Conservation (phyloP, 2,329 filamentous ascomycete genomes). For the Pseudonectria buxi region DNA sequence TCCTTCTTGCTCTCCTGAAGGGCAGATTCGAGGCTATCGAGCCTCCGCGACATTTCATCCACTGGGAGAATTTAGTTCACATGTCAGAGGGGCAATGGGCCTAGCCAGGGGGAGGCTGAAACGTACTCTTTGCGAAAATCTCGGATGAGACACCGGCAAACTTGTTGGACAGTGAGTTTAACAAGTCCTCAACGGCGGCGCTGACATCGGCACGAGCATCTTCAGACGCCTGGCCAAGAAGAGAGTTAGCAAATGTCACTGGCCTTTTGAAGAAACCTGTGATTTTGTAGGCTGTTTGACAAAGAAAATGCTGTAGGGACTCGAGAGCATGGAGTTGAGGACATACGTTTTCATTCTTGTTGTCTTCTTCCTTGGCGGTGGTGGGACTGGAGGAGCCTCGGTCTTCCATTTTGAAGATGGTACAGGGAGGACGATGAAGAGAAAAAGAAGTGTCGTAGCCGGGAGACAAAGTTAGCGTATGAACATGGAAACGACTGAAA, state of each 20-base stretch:
- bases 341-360: conserved; percentile 31
- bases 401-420: conserved; percentile 25
- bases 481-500: no score
- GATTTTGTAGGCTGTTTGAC: no score
- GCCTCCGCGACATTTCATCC: conserved; percentile 84
- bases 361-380: conserved; percentile 21
- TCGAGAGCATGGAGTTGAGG: neutral
- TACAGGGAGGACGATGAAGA: neutral
- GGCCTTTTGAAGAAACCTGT: no score
- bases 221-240: conserved; percentile 30
- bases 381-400: conserved; percentile 30
- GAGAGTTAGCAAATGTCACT: conserved; percentile 7
- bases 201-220: conserved; percentile 59
- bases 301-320: no score
- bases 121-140: conserved; percentile 80
- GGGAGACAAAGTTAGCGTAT: no score
- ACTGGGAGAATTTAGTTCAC: conserved; percentile 44
- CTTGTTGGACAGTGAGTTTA: conserved; percentile 78
- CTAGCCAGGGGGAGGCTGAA: neutral
- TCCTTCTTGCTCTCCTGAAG: conserved; percentile 52
- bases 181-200: conserved; percentile 75
- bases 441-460: neutral
- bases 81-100: neutral
- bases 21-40: conserved; percentile 76
- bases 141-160: conserved; percentile 80